These are phyloP conservation scores for peach (Prunus persica) DNA, from an alignment of 306 rosid genomes.

Conservation along the genomic window DNA sequence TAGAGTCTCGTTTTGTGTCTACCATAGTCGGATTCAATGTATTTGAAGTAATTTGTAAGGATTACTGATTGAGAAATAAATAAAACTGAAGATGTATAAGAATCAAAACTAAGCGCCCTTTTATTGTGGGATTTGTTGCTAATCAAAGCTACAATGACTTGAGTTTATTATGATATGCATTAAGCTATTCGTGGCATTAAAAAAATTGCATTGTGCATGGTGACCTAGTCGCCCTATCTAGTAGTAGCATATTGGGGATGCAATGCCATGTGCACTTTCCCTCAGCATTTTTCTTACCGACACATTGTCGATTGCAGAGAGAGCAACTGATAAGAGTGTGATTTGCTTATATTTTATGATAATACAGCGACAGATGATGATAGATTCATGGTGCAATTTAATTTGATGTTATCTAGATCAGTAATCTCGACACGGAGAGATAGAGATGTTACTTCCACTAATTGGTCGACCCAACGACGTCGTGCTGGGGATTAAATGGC, in stretches of 20 bases:
- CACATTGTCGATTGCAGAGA: neutral
- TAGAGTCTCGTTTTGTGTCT: neutral
- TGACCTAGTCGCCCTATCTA: neutral
- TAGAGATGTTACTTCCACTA: neutral
- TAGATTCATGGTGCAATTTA: neutral
- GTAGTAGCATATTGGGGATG: neutral
- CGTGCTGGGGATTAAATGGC: conserved; percentile 1
- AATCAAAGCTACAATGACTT: conserved; percentile 1
- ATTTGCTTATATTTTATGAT: neutral
- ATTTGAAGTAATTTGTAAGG: neutral
- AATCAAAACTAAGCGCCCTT: conserved; percentile 4
- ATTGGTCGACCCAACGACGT: neutral
- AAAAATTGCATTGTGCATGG: neutral
- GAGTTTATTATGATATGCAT: neutral
- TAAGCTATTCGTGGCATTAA: neutral
- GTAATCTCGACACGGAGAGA: neutral
- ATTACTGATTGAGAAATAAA: neutral
- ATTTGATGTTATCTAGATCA: neutral
- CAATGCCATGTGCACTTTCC: conserved; percentile 7
- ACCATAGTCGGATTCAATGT: neutral
- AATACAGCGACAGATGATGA: neutral
- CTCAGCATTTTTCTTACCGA: conserved; percentile 7
- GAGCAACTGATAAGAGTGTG: neutral
- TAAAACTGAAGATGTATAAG: neutral
- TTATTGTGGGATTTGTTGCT: conserved; percentile 9